A percentile compares a stretch with the other conserved stretches of the same genome.
Evolutionary conservation across 371 early-diverging fungal species (phyloP).

Genomic region (Mortierella sp.): DNA sequence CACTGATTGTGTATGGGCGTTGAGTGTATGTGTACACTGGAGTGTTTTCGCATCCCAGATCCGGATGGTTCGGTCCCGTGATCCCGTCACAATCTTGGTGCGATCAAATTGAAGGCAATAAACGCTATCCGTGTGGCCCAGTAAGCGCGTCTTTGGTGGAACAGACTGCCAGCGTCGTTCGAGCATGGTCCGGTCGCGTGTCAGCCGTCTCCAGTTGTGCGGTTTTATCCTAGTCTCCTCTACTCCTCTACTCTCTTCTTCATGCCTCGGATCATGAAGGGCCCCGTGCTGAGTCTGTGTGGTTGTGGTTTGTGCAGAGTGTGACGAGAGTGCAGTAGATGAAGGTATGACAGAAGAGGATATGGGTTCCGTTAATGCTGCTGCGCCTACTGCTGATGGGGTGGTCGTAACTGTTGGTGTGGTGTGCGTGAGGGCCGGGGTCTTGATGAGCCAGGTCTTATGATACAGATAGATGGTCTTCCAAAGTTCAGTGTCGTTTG

Average conservation of each 20-base stretch:
- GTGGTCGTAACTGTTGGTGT: too few relatives aligned
- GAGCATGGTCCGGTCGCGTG: conserved; percentile 60
- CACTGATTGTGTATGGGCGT: conserved; percentile 89
- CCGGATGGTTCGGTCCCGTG: conserved; percentile 88
- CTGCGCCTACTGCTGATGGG: not conserved
- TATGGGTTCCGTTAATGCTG: not conserved
- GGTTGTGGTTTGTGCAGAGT: not conserved
- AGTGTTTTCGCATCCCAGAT: conserved; percentile 74
- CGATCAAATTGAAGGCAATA: conserved; percentile 92
- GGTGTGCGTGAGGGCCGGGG: conserved; percentile 9
- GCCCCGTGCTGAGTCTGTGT: too few relatives aligned
- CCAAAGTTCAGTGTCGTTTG: conserved; percentile 68
- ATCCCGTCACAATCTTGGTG: conserved; percentile 85
- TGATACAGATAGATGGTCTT: conserved; percentile 55
- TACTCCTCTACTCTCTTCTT: too few relatives aligned
- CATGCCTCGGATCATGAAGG: too few relatives aligned
- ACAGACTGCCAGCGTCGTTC: conserved; percentile 60
- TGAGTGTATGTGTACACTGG: conserved; percentile 73
- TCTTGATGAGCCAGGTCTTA: conserved; percentile 55
- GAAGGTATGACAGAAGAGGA: too few relatives aligned
- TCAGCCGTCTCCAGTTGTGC: conserved; percentile 64
- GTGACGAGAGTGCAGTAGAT: not conserved
- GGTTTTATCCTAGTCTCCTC: not conserved
- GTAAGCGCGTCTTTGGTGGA: conserved; percentile 58
- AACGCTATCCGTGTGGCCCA: conserved; percentile 90